Percentiles rank a stretch among this genome's conserved stretches.
Conservation (phyloP, 2,329 filamentous ascomycete genomes). For the Chalaropsis ovoidea region DNA sequence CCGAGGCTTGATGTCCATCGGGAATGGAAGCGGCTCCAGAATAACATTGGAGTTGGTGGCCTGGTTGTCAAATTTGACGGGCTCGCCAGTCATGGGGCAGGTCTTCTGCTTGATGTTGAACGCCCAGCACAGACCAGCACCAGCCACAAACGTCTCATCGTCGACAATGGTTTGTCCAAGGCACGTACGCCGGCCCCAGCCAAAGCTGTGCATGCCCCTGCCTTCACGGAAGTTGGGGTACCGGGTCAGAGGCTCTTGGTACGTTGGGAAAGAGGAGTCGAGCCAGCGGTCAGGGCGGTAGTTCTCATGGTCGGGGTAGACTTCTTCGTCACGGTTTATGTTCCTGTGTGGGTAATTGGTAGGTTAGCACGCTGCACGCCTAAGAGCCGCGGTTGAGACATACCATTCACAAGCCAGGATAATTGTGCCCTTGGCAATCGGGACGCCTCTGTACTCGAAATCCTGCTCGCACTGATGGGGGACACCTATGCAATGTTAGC, state of each 20-base stretch:
- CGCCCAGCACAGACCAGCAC: constrained; percentile 41
- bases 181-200: constrained; percentile 53
- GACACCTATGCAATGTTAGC: constrained; percentile 32
- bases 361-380: neutral
- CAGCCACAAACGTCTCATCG: constrained; percentile 46
- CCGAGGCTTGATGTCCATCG: constrained; percentile 38
- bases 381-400: constrained; percentile 23
- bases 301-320: constrained; percentile 54
- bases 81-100: constrained; percentile 37
- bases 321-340: constrained; percentile 47
- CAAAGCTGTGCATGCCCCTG: constrained; percentile 52
- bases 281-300: constrained; percentile 55
- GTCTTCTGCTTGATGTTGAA: constrained; percentile 37
- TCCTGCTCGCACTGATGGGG: constrained; percentile 42
- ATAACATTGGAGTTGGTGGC: constrained; percentile 45
- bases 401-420: constrained; percentile 44
- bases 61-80: constrained; percentile 40
- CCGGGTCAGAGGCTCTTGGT: constrained; percentile 52
- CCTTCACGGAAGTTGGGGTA: constrained; percentile 53
- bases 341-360: constrained; percentile 34
- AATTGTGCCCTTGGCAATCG: constrained; percentile 41
- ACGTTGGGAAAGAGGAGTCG: constrained; percentile 52
- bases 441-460: constrained; percentile 39
- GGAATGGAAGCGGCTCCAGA: constrained; percentile 41
- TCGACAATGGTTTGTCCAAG: constrained; percentile 54